Evolutionary conservation across 345 rosid species (phyloP), one percentile per base, ranked within the genome.

Genomic region (Dipteronia sinensis): DNA sequence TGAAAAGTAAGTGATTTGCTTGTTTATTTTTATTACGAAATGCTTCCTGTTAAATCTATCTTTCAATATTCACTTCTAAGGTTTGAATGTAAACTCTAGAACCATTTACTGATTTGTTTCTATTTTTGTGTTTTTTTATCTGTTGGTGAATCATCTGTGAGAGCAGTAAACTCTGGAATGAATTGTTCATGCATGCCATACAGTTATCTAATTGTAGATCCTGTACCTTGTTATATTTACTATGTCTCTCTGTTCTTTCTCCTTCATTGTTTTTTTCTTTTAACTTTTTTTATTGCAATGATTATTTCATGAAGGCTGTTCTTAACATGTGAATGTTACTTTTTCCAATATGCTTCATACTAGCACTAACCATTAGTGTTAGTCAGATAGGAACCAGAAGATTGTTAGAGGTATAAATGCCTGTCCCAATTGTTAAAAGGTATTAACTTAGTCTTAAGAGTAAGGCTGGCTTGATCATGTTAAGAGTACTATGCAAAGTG

Each of bases 1-100:
- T 66, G 76, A 77, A 59, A 78, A 77, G 90, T 86, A 82, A 88
- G 88, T 85, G 66, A 70, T 49, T 73, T 69, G 44, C 49, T 77
- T 71, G 62, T 31, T 78, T 55, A 40, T 73, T 46, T 75, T 66
- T 6, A 69, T 42, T n/a, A 25, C 69, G 46, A 64, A 44, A 17
- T 34, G 23, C 29, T 46, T 25, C 61, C 40, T 65, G 16, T 64
- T 46, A 10, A 15, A 59, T 59, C 64, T 19, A 59, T 59, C 12
- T 46, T 34, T 47, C 10, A 42, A 47, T 51, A 8, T 38, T 38
- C 65, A 55, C 65, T 46, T 75, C 13, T 53, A n/a, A 20, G 49
- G 9, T 20, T 4, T 61, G 29, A 53, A 15, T 65, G 34, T 49
- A 23, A 51, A 29, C 49, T 67, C 51, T 55, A 17, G 22, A 40